These are phyloP conservation scores for Verbascum thapsus DNA, from an alignment of 257 asterid species.

Conservation along the genomic window DNA sequence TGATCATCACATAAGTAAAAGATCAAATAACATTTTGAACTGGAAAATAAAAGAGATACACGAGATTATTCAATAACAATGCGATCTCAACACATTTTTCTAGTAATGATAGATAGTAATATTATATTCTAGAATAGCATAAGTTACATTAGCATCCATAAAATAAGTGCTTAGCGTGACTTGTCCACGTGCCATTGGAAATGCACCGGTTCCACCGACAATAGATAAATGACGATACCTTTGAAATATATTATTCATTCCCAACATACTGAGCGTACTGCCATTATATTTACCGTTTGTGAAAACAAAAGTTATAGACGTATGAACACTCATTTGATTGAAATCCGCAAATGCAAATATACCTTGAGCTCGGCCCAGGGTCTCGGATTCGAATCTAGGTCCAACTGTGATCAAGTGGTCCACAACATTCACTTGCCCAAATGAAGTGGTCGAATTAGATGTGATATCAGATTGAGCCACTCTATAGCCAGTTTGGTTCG, in stretches of 20 bases:
- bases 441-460: neutral
- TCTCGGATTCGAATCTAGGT: neutral
- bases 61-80: no score
- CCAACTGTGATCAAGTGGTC: constrained; percentile 20
- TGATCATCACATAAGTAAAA: no score
- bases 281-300: constrained; percentile 8
- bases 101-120: neutral
- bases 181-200: constrained; percentile 16
- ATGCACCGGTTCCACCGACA: constrained; percentile 25
- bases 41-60: no score
- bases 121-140: neutral
- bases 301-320: constrained; percentile 14
- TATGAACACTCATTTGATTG: neutral
- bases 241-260: neutral
- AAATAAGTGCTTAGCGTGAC: constrained; percentile 6
- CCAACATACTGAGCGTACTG: constrained; percentile 8
- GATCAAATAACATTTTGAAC: no score
- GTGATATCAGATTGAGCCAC: constrained; percentile 22
- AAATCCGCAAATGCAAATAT: neutral
- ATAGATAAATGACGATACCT: neutral
- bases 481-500: neutral
- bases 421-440: neutral
- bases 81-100: neutral
- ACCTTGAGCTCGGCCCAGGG: constrained; percentile 13
- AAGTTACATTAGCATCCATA: neutral